Evolutionary conservation across 768 basidiomycete genomes (phyloP).

Genomic region (Tricholoma matsutake): DNA sequence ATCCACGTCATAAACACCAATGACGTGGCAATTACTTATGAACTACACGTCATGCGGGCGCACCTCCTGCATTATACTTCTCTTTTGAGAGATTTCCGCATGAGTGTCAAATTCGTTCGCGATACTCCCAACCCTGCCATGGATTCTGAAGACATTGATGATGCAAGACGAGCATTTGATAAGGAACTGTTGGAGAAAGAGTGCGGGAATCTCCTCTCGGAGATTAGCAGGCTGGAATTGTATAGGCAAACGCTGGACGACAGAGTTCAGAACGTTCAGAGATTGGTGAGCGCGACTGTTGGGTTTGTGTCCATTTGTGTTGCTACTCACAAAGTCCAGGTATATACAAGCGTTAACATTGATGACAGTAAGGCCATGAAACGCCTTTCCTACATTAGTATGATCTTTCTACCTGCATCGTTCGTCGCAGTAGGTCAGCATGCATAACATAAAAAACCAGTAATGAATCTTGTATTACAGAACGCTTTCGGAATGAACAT

Average conservation of each 20-base stretch:
- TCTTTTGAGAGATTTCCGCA: background rate
- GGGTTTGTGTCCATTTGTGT: background rate
- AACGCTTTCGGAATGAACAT: background rate
- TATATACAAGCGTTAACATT: background rate
- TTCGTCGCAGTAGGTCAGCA: background rate
- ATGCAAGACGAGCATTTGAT: background rate
- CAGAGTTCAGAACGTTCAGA: background rate
- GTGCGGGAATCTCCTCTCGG: background rate
- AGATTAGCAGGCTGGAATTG: background rate
- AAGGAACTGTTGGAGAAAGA: background rate
- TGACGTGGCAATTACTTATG: background rate
- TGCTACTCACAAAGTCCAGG: background rate
- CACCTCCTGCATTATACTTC: background rate
- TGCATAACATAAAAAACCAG: background rate
- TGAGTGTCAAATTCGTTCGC: background rate
- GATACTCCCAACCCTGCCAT: background rate
- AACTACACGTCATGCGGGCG: background rate
- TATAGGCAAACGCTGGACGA: background rate
- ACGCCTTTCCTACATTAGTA: background rate
- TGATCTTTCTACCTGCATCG: background rate
- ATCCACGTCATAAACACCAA: background rate
- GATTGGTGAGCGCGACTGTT: background rate
- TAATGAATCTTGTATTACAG: background rate
- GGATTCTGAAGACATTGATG: background rate
- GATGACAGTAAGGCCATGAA: background rate